Base-by-base conservation (phyloP, 441 rosid species). In the Populus hybrid region DNA sequence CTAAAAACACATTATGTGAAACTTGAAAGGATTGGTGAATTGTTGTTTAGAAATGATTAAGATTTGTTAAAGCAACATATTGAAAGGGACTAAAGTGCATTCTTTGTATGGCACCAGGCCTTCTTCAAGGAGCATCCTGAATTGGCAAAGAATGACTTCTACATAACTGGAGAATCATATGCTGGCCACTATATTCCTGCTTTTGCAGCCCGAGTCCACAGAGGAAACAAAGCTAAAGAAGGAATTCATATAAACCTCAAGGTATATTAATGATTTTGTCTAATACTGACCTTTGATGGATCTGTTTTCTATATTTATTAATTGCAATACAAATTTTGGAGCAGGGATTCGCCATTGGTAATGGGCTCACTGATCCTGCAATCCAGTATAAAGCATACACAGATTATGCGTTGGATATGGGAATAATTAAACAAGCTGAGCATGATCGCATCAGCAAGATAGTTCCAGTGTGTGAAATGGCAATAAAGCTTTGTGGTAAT, bases 151-250 rank as follows among this genome's bases (percentile, higher is more conserved):
- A 95, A 95, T 64, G 98, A 94, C 83, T 94, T 95, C 73, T 95
- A 84, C 85, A 92, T 95, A 70, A 95, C 98, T 10, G 99, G 98
- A 70, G 99, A 95, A 86, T 95, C 99, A 79, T 95, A 94, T 86
- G 98, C 98, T 77, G 98, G 99, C 63, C 99, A 95, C 87, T 95
- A 95, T 75, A 95, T 95, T 79, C 99, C 98, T 18, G 98, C 99
- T 80, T 86, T 95, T 86, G 99, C 99, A 84, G 76, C 97, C 80
- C 89, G 98, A 61, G 92, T 95, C 81, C 94, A 94, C 87, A 82
- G 2, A 77, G 98, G 97, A 85, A 95, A 95, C 89, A 92, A 94
- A 84, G 97, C 93, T 83, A 88, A 90, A 38, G 95, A 91, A 76
- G 99, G 99, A 67, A 83, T 90, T 75, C 98, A 90, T 77, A 78